Conservation (phyloP, 768 basidiomycete species). For the Galerina sulciceps region DNA sequence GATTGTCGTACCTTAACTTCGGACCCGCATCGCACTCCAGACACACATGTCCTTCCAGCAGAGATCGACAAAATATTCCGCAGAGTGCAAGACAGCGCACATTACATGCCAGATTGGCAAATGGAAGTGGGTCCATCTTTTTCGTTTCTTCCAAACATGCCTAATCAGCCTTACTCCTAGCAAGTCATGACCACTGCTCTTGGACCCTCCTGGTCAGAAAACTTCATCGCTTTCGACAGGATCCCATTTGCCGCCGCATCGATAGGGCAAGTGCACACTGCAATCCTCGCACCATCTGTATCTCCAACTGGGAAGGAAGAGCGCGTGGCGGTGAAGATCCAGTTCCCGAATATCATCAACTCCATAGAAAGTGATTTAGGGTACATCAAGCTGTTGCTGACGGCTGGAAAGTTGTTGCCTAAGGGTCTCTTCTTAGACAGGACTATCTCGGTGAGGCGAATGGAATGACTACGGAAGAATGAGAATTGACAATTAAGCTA, state of each 20-base stretch:
- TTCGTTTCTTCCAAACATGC: not conserved
- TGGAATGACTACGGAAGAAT: not conserved
- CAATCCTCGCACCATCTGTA: constrained; percentile 54
- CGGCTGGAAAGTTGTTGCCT: constrained; percentile 81
- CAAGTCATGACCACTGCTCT: constrained; percentile 78
- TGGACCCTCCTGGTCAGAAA: constrained; percentile 71
- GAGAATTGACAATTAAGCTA: not conserved
- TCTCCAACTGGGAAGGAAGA: constrained; percentile 61
- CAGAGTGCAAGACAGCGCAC: constrained; percentile 91
- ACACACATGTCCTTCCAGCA: constrained; percentile 85
- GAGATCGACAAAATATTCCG: constrained; percentile 90
- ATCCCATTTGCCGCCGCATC: constrained; percentile 95
- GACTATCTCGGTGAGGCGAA: constrained; percentile 66
- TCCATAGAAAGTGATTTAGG: constrained; percentile 89
- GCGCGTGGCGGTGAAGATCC: constrained; percentile 83
- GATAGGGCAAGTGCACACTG: constrained; percentile 94
- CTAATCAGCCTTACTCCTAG: constrained; percentile 28
- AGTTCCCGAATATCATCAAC: constrained; percentile 90
- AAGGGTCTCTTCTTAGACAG: constrained; percentile 89
- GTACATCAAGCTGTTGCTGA: constrained; percentile 83
- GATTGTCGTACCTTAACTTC: not conserved
- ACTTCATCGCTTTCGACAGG: constrained; percentile 78
- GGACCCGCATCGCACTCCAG: constrained; percentile 52
- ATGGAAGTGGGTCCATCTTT: constrained; percentile 69
- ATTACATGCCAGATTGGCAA: constrained; percentile 99